Conservation (phyloP, 257 asterid species). For the Jacaranda copaia region DNA sequence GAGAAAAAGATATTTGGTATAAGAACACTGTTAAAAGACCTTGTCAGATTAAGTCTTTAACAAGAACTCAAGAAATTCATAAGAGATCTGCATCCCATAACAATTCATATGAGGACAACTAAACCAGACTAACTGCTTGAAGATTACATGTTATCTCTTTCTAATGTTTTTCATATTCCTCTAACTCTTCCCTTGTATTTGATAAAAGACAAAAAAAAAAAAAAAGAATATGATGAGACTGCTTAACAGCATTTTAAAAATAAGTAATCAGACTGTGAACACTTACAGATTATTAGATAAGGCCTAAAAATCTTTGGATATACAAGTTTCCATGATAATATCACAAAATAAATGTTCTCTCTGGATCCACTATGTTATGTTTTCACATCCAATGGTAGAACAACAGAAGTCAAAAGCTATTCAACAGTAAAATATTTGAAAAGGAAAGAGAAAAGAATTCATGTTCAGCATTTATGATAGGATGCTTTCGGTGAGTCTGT, state of each 20-base stretch:
- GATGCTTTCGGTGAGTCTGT: conserved; percentile 17
- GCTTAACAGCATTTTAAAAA: conserved; percentile 7
- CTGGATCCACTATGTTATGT: conserved; percentile 3
- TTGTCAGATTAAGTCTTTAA: not conserved
- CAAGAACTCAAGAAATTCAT: conserved; percentile 18
- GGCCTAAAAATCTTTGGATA: not conserved
- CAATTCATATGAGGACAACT: not conserved
- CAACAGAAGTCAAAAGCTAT: not conserved
- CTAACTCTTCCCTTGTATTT: conserved; percentile 8
- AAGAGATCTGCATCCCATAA: not conserved
- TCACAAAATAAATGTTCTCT: conserved; percentile 8
- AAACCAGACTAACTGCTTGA: not conserved
- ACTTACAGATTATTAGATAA: conserved; percentile 3
- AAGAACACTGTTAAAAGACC: not conserved
- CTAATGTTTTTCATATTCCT: conserved; percentile 4
- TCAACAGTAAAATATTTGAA: conserved; percentile 1
- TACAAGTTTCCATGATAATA: not conserved
- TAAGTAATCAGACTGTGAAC: not conserved
- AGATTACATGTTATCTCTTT: not conserved
- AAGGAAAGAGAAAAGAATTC: not conserved
- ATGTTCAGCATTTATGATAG: conserved; percentile 5
- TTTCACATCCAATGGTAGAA: not conserved
- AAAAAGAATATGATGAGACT: not conserved
- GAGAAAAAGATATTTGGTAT: conserved; percentile 2
- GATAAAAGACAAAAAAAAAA: not conserved